Percentiles rank a stretch among this genome's conserved stretches.
Evolutionary conservation across 768 basidiomycete species (phyloP).

Genomic region (Phylloporus arenicola): DNA sequence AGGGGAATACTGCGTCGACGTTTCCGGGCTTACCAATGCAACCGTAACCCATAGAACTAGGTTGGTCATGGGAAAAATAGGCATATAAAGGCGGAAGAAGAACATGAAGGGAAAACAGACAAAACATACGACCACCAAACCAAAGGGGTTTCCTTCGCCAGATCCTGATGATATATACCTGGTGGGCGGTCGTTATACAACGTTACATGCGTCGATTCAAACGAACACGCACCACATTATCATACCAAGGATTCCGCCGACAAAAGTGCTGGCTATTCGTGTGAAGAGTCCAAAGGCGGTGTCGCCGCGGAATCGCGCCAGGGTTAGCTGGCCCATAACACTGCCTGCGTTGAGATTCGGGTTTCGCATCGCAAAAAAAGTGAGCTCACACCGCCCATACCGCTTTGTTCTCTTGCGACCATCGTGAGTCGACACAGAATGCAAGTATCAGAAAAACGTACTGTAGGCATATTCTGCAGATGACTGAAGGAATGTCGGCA

Average conservation of each 20-base stretch:
- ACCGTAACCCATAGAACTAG: conserved; percentile 63
- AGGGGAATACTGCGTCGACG: not conserved
- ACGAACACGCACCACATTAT: conserved; percentile 52
- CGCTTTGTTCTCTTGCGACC: conserved; percentile 49
- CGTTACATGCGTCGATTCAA: not conserved
- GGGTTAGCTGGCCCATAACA: conserved; percentile 70
- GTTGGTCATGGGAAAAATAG: conserved; percentile 66
- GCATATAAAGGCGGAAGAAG: conserved; percentile 68
- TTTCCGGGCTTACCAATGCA: conserved; percentile 44
- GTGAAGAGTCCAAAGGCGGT: conserved; percentile 62
- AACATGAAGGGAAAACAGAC: conserved; percentile 72
- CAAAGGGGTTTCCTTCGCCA: conserved; percentile 58
- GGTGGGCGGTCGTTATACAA: not conserved
- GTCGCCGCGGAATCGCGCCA: conserved; percentile 72
- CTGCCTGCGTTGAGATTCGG: conserved; percentile 27
- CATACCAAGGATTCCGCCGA: conserved; percentile 58
- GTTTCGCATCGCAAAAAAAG: not conserved
- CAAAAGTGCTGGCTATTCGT: conserved; percentile 59
- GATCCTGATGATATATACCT: conserved; percentile 70
- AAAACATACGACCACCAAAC: conserved; percentile 60
- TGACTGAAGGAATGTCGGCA: conserved; percentile 53
- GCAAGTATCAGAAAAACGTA: conserved; percentile 27
- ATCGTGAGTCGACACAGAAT: conserved; percentile 4
- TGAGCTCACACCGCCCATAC: conserved; percentile 65
- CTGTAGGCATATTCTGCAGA: conserved; percentile 56